Evolutionary conservation across 192 early-diverging fungal species (phyloP).

Genomic region (Rhizoclosmatium globosum): DNA sequence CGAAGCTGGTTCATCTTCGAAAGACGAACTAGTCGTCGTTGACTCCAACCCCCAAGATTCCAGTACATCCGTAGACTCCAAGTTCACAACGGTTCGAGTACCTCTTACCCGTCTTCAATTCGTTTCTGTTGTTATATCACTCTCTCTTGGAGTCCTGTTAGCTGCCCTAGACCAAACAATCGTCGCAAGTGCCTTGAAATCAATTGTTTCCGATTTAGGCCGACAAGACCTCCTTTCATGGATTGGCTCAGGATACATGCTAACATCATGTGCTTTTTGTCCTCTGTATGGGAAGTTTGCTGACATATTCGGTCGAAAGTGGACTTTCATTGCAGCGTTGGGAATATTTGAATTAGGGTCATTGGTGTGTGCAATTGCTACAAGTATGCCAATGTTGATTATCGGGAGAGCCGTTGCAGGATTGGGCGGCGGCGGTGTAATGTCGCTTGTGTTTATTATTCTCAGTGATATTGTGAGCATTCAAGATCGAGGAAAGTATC

Average conservation of each 20-base stretch:
- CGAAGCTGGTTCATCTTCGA: too few relatives aligned
- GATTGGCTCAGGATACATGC: conserved; percentile 82
- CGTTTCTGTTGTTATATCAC: conserved; percentile 17
- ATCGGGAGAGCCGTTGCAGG: conserved; percentile 76
- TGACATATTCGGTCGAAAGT: conserved; percentile 49
- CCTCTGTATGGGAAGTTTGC: conserved; percentile 46
- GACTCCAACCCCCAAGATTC: too few relatives aligned
- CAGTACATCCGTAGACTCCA: neutral
- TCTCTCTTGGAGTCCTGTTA: conserved; percentile 71
- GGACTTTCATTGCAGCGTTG: conserved; percentile 70
- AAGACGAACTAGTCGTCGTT: too few relatives aligned
- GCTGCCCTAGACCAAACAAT: conserved; percentile 77
- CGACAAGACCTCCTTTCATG: conserved; percentile 70
- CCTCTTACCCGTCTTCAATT: conserved; percentile 11
- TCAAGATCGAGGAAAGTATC: conserved; percentile 79
- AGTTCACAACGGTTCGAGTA: conserved; percentile 24
- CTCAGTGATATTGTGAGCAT: conserved; percentile 84
- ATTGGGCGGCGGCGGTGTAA: conserved; percentile 82
- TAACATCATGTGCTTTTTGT: conserved; percentile 66
- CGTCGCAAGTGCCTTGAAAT: conserved; percentile 69
- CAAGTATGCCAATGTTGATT: conserved; percentile 42
- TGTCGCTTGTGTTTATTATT: conserved; percentile 81
- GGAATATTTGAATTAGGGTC: conserved; percentile 80
- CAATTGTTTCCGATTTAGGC: conserved; percentile 56
- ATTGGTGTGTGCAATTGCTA: conserved; percentile 74